A percentile compares a stretch with the other conserved stretches of the same genome.
phyloP scores from a whole-genome alignment of 2,329 filamentous ascomycete genomes.

The Ascocoryne sarcoides region DNA sequence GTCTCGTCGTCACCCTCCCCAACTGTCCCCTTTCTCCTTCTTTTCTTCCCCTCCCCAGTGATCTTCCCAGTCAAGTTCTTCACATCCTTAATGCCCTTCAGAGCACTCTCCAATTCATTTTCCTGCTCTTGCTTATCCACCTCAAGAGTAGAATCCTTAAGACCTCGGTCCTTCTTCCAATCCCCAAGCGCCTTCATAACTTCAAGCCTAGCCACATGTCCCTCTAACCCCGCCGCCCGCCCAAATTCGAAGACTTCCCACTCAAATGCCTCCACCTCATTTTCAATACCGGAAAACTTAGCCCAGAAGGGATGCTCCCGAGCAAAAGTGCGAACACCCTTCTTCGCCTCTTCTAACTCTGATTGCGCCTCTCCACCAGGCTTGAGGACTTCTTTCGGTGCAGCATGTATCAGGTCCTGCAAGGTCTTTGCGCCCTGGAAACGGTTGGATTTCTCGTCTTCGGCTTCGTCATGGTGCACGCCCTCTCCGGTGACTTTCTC shows the following conservation, averaged over 20 bases:
- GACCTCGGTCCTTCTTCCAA: too few species aligned
- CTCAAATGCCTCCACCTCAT: constrained; percentile 7
- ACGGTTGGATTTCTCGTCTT: constrained; percentile 5
- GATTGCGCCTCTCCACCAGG: too few species aligned
- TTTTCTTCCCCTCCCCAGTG: neutral
- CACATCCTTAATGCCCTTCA: constrained; percentile 1
- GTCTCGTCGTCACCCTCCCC: neutral
- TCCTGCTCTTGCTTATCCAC: neutral
- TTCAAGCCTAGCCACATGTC: constrained; percentile 5
- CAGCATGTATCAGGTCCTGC: too few species aligned
- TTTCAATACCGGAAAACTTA: neutral
- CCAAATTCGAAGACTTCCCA: constrained; percentile 11
- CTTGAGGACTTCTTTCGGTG: too few species aligned
- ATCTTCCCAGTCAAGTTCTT: neutral
- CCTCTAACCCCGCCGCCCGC: constrained; percentile 6
- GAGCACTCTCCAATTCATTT: neutral
- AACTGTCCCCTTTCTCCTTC: constrained; percentile 1
- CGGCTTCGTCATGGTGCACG: neutral
- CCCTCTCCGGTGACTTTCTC: neutral
- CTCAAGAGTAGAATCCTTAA: constrained; percentile 1
- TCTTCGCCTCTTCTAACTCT: too few species aligned
- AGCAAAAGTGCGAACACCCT: constrained; percentile 8
- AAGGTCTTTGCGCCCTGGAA: too few species aligned
- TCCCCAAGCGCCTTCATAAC: constrained; percentile 4
- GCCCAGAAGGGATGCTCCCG: constrained; percentile 9